Evolutionary conservation across 2,329 filamentous ascomycete species (phyloP), one percentile per base, ranked within the genome.

Genomic region (Alternaria triticimaculans): DNA sequence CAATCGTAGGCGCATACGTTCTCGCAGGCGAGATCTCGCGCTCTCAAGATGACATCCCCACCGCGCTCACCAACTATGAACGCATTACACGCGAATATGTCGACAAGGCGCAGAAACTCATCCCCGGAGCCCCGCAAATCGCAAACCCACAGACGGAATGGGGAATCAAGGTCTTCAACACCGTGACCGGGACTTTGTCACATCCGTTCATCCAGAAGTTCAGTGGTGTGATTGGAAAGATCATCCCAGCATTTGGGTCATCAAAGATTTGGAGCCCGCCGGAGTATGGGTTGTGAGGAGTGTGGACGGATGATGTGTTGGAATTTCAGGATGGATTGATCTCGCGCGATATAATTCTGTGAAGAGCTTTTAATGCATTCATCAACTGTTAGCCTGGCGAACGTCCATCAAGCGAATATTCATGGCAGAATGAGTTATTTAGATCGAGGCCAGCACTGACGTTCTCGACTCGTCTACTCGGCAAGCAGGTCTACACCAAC

Each of bases 401-500:
- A 37, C 4, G n/a, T 21, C 12, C 20, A 23, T 7, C 20, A n/a
- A 25, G 21, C 14, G 10, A 8, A 6, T 25, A 12, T 9, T 14
- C 25, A 23, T 23, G 8, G 20, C 18, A 53, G 20, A 12, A 6
- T 7, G 28, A 41, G 20, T n/a, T n/a, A 12, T 53, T 10, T 14
- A 23, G 12, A 14, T 46, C 10, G 5, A 23, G 30, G n/a, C n/a
- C 10, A 23, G 8, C 4, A 20, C 11, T 6, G 7, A 26, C 7
- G 14, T 23, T n/a, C 12, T n/a, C 11, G 8, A 28, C 12, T 18
- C 28, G 10, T 54, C 14, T 33, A 76, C 23, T 74, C 69, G 26
- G 46, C 62, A 15, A 77, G 53, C 28, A 80, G 58, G 61, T 80
- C 75, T 6, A 99, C 88, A 1, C 91, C 92, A n/a, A 98, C 95